A percentile compares a stretch with the other conserved stretches of the same genome.
These are phyloP conservation scores for Skeletonema marinoi DNA, from an alignment of 108 stramenopile genomes.

Conservation along the genomic window DNA sequence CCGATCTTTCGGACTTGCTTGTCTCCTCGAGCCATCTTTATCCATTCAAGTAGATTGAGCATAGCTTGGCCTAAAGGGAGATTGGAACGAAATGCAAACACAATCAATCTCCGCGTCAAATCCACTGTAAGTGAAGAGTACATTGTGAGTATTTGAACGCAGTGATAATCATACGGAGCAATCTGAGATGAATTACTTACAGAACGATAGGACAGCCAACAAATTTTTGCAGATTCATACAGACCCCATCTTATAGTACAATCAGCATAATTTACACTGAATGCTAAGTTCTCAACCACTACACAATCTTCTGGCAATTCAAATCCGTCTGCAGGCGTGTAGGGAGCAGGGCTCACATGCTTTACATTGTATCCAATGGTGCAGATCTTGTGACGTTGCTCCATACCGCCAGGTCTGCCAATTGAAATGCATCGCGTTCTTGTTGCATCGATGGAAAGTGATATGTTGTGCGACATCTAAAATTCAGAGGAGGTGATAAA, in stretches of 20 bases:
- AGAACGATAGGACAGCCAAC: slow-evolving; percentile 92
- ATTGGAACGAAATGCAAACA: slow-evolving; percentile 91
- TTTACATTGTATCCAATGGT: slow-evolving; percentile 85
- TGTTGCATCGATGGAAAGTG: too few species aligned
- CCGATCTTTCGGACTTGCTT: too few species aligned
- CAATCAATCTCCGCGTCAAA: slow-evolving; percentile 87
- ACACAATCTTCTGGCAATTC: slow-evolving; percentile 56
- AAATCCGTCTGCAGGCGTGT: slow-evolving; percentile 16
- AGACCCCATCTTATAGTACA: slow-evolving; percentile 88
- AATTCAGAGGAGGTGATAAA: too few species aligned
- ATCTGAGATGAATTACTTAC: too few species aligned
- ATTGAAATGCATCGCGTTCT: slow-evolving; percentile 83
- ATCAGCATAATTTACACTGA: slow-evolving; percentile 87
- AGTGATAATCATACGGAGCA: too few species aligned
- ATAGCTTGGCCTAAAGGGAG: slow-evolving; percentile 71
- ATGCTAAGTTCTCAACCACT: slow-evolving; percentile 61
- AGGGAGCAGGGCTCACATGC: slow-evolving; percentile 48
- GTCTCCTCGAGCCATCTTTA: slow-evolving; percentile 71
- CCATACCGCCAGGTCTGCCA: slow-evolving; percentile 80
- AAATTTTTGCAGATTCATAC: slow-evolving; percentile 85
- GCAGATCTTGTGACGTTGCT: slow-evolving; percentile 66
- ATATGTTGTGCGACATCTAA: too few species aligned
- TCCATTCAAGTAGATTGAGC: slow-evolving; percentile 78
- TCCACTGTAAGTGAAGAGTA: slow-evolving; percentile 22
- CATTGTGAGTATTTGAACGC: too few species aligned